These are phyloP conservation scores for Waitea zeae DNA, from an alignment of 1,284 basidiomycete genomes.

Conservation along the genomic window DNA sequence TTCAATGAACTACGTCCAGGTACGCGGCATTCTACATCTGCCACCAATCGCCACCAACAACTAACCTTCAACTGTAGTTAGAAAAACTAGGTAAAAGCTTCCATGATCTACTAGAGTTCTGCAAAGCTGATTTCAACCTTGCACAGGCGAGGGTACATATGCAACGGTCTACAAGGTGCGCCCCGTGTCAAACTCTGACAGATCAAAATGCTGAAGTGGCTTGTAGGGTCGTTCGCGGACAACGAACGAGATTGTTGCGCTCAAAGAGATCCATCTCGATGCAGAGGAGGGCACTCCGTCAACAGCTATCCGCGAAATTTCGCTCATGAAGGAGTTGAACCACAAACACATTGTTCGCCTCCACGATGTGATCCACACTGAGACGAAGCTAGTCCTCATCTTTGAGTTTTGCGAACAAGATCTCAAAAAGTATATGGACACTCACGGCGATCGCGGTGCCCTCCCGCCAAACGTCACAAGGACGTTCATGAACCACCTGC, in stretches of 20 bases:
- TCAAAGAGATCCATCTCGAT: slow-evolving; percentile 93
- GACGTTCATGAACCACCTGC: slow-evolving; percentile 93
- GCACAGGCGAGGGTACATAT: slow-evolving; percentile 68
- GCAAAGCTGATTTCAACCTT: neutral
- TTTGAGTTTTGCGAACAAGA: slow-evolving; percentile 99
- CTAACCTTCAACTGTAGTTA: no score
- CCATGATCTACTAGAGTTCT: slow-evolving; percentile 1
- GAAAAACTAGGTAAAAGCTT: no score
- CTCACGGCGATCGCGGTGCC: slow-evolving; percentile 89
- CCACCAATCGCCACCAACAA: no score
- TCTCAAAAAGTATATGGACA: slow-evolving; percentile 99
- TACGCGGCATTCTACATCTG: no score
- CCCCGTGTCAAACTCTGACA: slow-evolving; percentile 1
- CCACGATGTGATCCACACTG: slow-evolving; percentile 96
- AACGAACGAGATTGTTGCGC: slow-evolving; percentile 78
- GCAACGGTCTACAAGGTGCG: slow-evolving; percentile 83
- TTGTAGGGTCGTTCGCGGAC: slow-evolving; percentile 68
- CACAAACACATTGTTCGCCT: slow-evolving; percentile 92
- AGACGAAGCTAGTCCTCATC: slow-evolving; percentile 95
- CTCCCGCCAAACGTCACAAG: slow-evolving; percentile 88
- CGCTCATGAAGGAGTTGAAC: slow-evolving; percentile 92
- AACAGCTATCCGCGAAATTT: slow-evolving; percentile 90
- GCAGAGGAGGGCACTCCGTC: slow-evolving; percentile 92
- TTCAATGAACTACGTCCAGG: no score
- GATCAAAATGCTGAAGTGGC: slow-evolving; percentile 2